These are phyloP conservation scores for Cryphonectria radicalis DNA, from an alignment of 2,329 filamentous ascomycete genomes.

Conservation along the genomic window DNA sequence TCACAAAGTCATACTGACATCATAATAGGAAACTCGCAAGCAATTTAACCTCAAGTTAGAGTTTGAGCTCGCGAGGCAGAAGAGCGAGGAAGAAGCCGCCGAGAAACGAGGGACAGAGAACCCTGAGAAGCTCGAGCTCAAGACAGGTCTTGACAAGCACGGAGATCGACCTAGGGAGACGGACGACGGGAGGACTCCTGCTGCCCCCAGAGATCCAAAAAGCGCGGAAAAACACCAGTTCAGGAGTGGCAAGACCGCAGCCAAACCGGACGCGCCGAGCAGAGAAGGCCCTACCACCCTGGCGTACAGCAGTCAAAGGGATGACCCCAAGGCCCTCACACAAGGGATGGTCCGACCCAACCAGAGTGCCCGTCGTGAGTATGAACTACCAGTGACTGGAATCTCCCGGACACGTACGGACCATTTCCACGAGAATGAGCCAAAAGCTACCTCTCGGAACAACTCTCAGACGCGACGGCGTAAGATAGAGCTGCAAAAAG, in stretches of 20 bases:
- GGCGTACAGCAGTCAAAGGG: background rate
- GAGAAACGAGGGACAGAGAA: background rate
- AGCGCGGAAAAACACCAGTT: background rate
- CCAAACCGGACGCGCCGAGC: background rate
- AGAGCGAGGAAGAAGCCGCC: background rate
- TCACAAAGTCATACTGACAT: no score
- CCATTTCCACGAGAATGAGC: background rate
- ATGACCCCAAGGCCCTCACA: background rate
- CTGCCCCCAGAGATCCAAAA: background rate
- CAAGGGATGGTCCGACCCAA: background rate
- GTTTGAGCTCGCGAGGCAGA: background rate
- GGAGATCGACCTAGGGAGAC: background rate
- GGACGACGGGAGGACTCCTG: background rate
- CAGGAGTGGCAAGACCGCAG: background rate
- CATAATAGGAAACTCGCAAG: background rate
- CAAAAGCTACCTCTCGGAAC: background rate
- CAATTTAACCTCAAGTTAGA: background rate
- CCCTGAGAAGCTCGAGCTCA: background rate
- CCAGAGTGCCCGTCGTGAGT: background rate
- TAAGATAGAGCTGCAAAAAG: background rate
- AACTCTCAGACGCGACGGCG: background rate
- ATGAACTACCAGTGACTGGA: background rate
- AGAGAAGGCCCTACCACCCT: background rate
- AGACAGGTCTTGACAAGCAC: background rate
- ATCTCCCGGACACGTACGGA: background rate